Conservation (phyloP, 148 eudicot genomes). For the Camellia japonica region DNA sequence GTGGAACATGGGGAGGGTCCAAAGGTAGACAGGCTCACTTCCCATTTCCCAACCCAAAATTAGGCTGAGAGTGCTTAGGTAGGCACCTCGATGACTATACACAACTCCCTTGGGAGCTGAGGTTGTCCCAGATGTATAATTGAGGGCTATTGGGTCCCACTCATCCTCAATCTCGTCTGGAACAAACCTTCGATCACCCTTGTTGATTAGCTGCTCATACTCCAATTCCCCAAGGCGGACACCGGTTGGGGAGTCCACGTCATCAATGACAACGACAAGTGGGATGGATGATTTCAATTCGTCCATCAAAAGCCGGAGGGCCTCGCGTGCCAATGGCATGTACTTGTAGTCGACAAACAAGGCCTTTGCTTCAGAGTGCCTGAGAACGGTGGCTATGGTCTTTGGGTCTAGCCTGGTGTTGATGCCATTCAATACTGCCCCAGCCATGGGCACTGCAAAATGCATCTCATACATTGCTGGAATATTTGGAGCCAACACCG, state of each 20-base stretch:
- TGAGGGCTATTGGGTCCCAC: conserved; percentile 78
- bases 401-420: conserved; percentile 65
- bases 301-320: conserved; percentile 42
- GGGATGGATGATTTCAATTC: conserved; percentile 28
- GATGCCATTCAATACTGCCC: conserved; percentile 73
- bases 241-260: conserved; percentile 45
- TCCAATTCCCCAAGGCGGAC: conserved; percentile 52
- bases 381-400: conserved; percentile 59
- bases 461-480: conserved; percentile 91
- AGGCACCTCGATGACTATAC: conserved; percentile 85
- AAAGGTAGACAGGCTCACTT: conserved; percentile 62
- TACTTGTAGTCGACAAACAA: conserved; percentile 64
- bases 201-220: conserved; percentile 54
- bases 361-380: conserved; percentile 65
- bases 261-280: conserved; percentile 50
- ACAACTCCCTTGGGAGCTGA: conserved; percentile 82
- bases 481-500: conserved; percentile 78
- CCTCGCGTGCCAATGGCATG: conserved; percentile 49
- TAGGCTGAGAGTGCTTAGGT: conserved; percentile 65
- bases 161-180: conserved; percentile 44
- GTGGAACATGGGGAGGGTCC: conserved; percentile 94
- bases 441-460: conserved; percentile 93
- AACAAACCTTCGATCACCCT: conserved; percentile 34
- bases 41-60: conserved; percentile 79
- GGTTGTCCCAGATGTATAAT: conserved; percentile 85